Base-by-base conservation (phyloP, 352 stramenopile genomes). In the Phytophthora sansomeana region DNA sequence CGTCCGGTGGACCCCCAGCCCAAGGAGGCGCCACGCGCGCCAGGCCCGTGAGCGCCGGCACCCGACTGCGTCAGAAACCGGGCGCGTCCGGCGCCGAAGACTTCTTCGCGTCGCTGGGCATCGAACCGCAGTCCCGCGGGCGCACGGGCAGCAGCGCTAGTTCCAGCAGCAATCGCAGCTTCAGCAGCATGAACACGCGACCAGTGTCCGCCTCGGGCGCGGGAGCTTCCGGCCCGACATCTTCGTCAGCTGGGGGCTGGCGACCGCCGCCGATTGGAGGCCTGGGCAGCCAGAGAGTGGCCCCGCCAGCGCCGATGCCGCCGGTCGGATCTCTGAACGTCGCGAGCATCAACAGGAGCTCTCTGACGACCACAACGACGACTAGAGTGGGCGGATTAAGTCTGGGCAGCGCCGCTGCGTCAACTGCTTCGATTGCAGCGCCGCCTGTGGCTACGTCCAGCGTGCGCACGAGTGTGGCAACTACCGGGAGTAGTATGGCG, bases 41-140 rank as follows among this genome's bases (percentile, higher is more conserved):
- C 41, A 76, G 82, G 13, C 78, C 82, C 17, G 75, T 80, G 17
- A 89, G 81, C 44, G 84, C 81, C n/a, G 73, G 54, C 50, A 89
- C 80, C 41, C 80, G 68, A 14, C 55, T 94, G 64, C 78, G 84
- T 10, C 84, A 88, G 57, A 91, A 90, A 52, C 77, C 81, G 38
- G 16, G n/a, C 0, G 58, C 41, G n/a, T 57, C 44, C 57, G 35
- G 67, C 66, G n/a, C 58, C 63, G 30, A 81, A 54, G 71, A 89
- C 73, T 81, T 89, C 52, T 88, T 90, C 53, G 77, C 79, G 21
- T 78, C 77, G 49, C 67, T 90, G 46, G 78, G 77, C 11, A 56
- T 88, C 32, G 80, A 85, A 43, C 39, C 60, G 28, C 42, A 66
- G 10, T 63, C 62, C 16, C 47, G 63, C 3, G 36, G 13, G 13